Evolutionary conservation across 1,284 basidiomycete genomes (phyloP), one percentile per base, ranked within the genome.

Genomic region (Earliella scabrosa): DNA sequence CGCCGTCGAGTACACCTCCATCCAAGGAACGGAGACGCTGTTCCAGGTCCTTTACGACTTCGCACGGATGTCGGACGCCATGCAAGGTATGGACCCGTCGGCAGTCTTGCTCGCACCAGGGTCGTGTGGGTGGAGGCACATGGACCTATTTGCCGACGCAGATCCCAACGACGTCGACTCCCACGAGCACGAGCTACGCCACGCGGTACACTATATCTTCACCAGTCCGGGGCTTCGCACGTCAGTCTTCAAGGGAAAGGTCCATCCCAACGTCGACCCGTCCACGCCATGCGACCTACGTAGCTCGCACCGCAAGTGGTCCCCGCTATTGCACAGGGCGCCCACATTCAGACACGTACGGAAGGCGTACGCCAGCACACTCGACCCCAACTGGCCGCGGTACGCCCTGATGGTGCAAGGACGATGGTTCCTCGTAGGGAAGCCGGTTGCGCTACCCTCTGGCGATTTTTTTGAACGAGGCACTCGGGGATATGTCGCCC

Each of bases 51-150:
- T 46, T 4, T 23, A n/a, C 10, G 32, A 16, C 32, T 46, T 46
- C 21, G 14, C 20, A 4, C 2, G 9, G 6, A 26, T 46, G 2
- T 34, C 31, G 4, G 32, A 34, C 11, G 45, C 18, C 3, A 13
- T 10, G 14, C 31, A 46, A 8, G 63, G 63, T 0, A 31, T 46
- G 11, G 63, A 65, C 44, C 44, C 41, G 11, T 56, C 50, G 9
- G 58, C 49, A 2, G 24, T 24, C 2, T 35, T 26, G 7, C 18
- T 50, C 2, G 10, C 9, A 2, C 4, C 26, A 14, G 14, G 20
- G 6, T 45, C 35, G 1, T 32, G 23, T 4, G 36, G 26, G 8
- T 54, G 34, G 43, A 32, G 18, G 39, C 45, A 27, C 8, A 53
- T 53, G 51, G 41, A 45, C 26, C 5, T 20, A 8, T 16, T 36